These are phyloP conservation scores for Metarhizium guizhouense DNA, from an alignment of 2,329 filamentous ascomycete genomes.

Conservation along the genomic window DNA sequence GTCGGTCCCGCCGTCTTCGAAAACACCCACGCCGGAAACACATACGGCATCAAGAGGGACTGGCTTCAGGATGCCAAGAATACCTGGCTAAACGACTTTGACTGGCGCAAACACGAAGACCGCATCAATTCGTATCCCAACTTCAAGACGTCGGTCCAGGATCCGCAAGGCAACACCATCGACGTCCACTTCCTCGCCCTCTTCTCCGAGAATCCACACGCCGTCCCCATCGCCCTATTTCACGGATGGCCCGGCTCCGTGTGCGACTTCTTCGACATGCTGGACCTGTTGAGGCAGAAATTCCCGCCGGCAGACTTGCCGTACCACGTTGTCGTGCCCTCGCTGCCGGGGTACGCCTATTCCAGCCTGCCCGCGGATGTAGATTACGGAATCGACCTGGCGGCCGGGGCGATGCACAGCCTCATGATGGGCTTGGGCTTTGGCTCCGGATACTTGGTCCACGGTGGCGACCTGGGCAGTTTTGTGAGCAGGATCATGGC, in stretches of 20 bases:
- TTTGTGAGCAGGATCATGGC: slow-evolving; percentile 33
- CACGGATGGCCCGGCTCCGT: slow-evolving; percentile 49
- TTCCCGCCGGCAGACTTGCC: slow-evolving; percentile 42
- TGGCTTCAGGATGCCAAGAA: slow-evolving; percentile 34
- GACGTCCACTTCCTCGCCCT: slow-evolving; percentile 45
- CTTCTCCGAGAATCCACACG: slow-evolving; percentile 40
- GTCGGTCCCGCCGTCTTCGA: slow-evolving; percentile 40
- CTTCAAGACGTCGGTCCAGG: slow-evolving; percentile 31
- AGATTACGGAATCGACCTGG: slow-evolving; percentile 21
- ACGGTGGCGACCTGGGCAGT: slow-evolving; percentile 49
- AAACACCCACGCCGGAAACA: slow-evolving; percentile 30
- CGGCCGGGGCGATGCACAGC: slow-evolving; percentile 35
- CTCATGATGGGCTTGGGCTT: slow-evolving; percentile 46
- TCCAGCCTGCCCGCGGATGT: slow-evolving; percentile 35
- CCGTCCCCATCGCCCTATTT: slow-evolving; percentile 40
- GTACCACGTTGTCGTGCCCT: slow-evolving; percentile 48
- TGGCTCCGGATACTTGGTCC: slow-evolving; percentile 38
- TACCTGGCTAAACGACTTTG: slow-evolving; percentile 33
- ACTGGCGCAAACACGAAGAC: slow-evolving; percentile 31
- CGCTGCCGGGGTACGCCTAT: slow-evolving; percentile 44
- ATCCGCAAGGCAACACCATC: slow-evolving; percentile 23
- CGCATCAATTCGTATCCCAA: slow-evolving; percentile 39
- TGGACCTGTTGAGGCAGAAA: slow-evolving; percentile 34
- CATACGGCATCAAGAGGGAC: slow-evolving; percentile 23
- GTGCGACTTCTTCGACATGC: slow-evolving; percentile 44